These are phyloP conservation scores for Boletus subcaerulescens DNA, from an alignment of 768 basidiomycete species.

Conservation along the genomic window DNA sequence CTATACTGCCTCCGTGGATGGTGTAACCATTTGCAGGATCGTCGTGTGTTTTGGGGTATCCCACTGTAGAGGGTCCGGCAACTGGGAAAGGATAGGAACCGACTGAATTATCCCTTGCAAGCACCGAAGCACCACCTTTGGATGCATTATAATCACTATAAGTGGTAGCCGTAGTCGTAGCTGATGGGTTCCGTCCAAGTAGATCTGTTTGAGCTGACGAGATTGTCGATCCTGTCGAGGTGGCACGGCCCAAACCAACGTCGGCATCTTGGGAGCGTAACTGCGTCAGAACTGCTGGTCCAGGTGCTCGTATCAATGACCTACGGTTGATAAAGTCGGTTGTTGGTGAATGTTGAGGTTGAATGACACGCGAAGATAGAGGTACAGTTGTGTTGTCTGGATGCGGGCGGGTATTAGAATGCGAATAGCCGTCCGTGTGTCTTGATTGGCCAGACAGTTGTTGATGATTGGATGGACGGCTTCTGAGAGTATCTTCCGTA, in stretches of 20 bases:
- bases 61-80: constrained; percentile 24
- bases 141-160: constrained; percentile 15
- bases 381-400: constrained; percentile 11
- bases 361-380: constrained; percentile 17
- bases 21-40: constrained; percentile 21
- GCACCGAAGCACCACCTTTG: constrained; percentile 15
- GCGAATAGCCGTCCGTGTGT: constrained; percentile 16
- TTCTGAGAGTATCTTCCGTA: constrained; percentile 14
- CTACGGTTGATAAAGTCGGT: constrained; percentile 23
- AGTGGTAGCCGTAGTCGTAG: constrained; percentile 25
- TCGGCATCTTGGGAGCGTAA: constrained; percentile 15
- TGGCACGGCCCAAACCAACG: constrained; percentile 23
- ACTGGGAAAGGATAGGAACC: constrained; percentile 18
- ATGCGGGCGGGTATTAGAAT: constrained; percentile 7
- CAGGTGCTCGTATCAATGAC: constrained; percentile 5
- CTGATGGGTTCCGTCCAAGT: constrained; percentile 25
- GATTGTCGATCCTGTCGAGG: constrained; percentile 27
- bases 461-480: constrained; percentile 20
- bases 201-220: constrained; percentile 27
- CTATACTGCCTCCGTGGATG: constrained; percentile 19
- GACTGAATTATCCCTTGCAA: constrained; percentile 15
- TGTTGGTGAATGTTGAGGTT: constrained; percentile 17
- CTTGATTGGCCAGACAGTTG: constrained; percentile 20
- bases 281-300: constrained; percentile 1
- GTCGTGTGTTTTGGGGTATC: constrained; percentile 12